Base-by-base conservation (phyloP, 345 rosid species). In the Reutealis trisperma region DNA sequence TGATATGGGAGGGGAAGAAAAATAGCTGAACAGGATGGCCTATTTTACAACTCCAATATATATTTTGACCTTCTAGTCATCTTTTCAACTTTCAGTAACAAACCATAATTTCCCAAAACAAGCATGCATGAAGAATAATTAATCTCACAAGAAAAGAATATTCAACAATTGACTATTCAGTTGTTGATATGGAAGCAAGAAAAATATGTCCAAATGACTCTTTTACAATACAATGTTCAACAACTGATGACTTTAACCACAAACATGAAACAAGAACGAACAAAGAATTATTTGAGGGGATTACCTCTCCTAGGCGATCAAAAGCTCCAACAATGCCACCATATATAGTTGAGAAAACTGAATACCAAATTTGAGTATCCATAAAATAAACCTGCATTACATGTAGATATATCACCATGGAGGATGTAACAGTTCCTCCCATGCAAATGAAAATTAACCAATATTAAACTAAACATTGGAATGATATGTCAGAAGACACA, bases 301-400 rank as follows among this genome's bases (percentile, higher is more conserved):
- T 77, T 87, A 92, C 99, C 98, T 95, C 99, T 87, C 99, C 99
- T 54, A 93, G 84, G 71, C 93, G 97, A 85, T 95, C 96, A 82
- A 91, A 92, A 78, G 98, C 99, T 63, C 99, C 98, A 85, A 85
- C 75, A 85, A 91, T 81, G 77, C 99, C 99, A 87, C 99, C 99
- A 81, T 82, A 92, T 77, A 92, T 79, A 52, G 99, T 95, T 65
- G 99, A 95, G 84, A 83, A 90, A 72, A 93, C 83, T 61, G 98
- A 77, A 86, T 95, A 95, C 99, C 98, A 95, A 76, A 95, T 90
- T 88, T 95, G 99, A 69, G 96, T 88, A 84, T 95, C 99, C 98
- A 94, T 89, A 67, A 94, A 94, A 77, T 94, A 94, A 59, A 94
- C 90, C 97, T 94, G 87, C 85, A 81, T 60, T 25, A 68, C 73